These are phyloP conservation scores for Colletotrichum eleusines DNA, from an alignment of 2,329 filamentous ascomycete genomes.

Conservation along the genomic window DNA sequence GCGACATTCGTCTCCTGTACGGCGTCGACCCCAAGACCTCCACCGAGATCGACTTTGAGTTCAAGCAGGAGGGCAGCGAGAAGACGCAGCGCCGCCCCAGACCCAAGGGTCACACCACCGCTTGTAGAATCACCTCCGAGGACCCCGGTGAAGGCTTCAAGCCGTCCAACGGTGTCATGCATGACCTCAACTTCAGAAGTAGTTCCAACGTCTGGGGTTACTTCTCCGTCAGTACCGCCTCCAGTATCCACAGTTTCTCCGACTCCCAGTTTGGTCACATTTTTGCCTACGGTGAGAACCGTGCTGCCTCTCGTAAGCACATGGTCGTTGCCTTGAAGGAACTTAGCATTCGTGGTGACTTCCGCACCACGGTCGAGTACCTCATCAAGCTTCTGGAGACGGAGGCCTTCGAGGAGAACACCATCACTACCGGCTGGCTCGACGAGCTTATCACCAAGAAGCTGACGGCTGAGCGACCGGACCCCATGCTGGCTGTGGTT, in stretches of 20 bases:
- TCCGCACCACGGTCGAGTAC: conserved; percentile 98
- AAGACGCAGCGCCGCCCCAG: conserved; percentile 89
- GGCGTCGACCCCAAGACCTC: conserved; percentile 90
- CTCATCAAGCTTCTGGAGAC: conserved; percentile 99
- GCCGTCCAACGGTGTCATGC: conserved; percentile 98
- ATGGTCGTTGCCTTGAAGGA: conserved; percentile 99
- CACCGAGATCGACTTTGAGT: conserved; percentile 95
- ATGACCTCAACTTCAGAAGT: conserved; percentile 98
- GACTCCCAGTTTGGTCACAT: conserved; percentile 99
- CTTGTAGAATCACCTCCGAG: conserved; percentile 98
- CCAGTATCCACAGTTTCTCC: conserved; percentile 98
- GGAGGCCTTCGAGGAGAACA: conserved; percentile 98
- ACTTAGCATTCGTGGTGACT: conserved; percentile 98
- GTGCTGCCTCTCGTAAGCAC: conserved; percentile 95
- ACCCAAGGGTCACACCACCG: conserved; percentile 96
- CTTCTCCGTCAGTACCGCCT: conserved; percentile 96
- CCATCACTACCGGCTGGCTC: conserved; percentile 98
- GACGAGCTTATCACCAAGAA: conserved; percentile 99
- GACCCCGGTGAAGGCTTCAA: conserved; percentile 99
- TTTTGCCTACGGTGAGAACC: conserved; percentile 98
- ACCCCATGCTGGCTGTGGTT: conserved; percentile 92
- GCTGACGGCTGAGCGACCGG: conserved; percentile 93
- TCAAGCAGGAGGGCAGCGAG: conserved; percentile 85
- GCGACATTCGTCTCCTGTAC: conserved; percentile 95
- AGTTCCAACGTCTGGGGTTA: conserved; percentile 99